Conservation (phyloP, 371 early-diverging fungal genomes). For the Coemansia sp. region DNA sequence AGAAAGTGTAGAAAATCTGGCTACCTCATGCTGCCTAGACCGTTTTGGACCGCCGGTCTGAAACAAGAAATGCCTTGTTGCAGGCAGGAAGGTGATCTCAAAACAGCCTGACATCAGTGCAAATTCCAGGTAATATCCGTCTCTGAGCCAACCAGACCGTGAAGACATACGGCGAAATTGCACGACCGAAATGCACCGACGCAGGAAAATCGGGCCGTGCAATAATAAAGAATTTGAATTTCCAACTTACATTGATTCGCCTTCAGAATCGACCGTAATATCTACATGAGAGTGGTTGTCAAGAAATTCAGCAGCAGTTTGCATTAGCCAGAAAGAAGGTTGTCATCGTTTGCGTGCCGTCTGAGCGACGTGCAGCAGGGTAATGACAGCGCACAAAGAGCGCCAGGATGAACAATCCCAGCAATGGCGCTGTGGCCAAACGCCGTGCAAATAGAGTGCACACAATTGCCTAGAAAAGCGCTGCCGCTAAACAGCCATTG, state of each 20-base stretch:
- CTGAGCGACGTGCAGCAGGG: neutral
- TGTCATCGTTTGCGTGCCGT: neutral
- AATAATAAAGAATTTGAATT: neutral
- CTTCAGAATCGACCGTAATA: slow-evolving; percentile 60
- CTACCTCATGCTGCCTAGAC: slow-evolving; percentile 2
- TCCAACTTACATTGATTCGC: slow-evolving; percentile 62
- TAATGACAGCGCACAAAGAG: neutral
- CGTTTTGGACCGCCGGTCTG: slow-evolving; percentile 14
- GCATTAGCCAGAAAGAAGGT: slow-evolving; percentile 5
- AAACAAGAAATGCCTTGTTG: slow-evolving; percentile 5
- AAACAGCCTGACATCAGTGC: slow-evolving; percentile 8
- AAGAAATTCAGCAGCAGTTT: neutral
- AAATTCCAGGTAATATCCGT: slow-evolving; percentile 4
- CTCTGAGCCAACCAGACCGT: neutral
- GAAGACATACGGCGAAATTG: neutral
- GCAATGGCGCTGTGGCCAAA: neutral
- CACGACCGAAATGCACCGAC: neutral
- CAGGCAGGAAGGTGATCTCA: slow-evolving; percentile 2
- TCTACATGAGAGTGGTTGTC: slow-evolving; percentile 43
- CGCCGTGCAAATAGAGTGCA: neutral
- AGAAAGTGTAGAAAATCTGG: neutral
- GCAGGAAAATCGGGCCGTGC: neutral
- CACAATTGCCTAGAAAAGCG: neutral
- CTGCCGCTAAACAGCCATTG: neutral
- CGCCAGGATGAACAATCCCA: neutral